Base-by-base conservation (phyloP, 139 green algal species). In the Ulvella scutata region DNA sequence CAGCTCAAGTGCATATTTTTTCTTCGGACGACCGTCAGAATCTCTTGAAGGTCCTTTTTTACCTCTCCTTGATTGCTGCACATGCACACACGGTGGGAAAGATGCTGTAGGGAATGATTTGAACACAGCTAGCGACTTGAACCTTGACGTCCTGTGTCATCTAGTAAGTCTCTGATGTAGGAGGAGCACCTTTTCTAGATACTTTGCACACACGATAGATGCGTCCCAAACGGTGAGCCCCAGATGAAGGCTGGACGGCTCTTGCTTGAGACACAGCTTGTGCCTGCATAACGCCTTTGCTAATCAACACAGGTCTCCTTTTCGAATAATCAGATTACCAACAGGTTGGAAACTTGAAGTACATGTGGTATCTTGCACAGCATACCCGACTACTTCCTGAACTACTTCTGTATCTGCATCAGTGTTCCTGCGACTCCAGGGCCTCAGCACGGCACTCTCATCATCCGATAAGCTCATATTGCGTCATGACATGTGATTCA, bases 181-280 rank as follows among this genome's bases (percentile, higher is more conserved):
- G 9, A 2, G 2, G 29, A 76, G 10, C 38, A 85, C 88, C 83
- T 92, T 93, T 43, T 96, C 92, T 6, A 97, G 79, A 62, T 83
- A 96, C 59, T 97, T 97, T n/a, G 91, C 88, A 3, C 95, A 74
- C 2, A 97, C 91, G 2, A 97, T 94, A 39, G 83, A 92, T 3
- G 90, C 88, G 74, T 97, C 92, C 92, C 92, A 97, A 2, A 97
- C 92, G 4, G 92, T 96, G 2, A 88, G 96, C 21, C 92, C 92
- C 37, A 97, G 78, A 79, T 97, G 88, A 38, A 90, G 72, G 0
- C 84, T 89, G 74, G 81, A 86, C 0, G 92, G 92, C 75, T 97
- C 87, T 75, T 96, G 91, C 0, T 75, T 77, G 62, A 94, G 75
- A 3, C 81, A 79, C 4, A 93, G 74, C 2, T 59, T 76, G 10